These are phyloP conservation scores for Ophiostoma tasmaniense DNA, from an alignment of 2,329 filamentous ascomycete genomes.

Conservation along the genomic window DNA sequence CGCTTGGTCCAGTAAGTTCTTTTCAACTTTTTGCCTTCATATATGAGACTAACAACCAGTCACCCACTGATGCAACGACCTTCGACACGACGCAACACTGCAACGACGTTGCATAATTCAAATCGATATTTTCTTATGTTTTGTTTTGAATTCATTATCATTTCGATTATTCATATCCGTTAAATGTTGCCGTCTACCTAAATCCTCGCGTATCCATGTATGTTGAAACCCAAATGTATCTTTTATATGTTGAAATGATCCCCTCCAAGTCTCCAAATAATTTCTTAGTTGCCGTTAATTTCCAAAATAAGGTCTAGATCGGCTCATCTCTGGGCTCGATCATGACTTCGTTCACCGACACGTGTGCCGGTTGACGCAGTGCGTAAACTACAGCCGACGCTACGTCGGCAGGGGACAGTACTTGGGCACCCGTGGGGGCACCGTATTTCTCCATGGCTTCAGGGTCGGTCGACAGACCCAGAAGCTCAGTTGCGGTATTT, in stretches of 20 bases:
- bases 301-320: too few species aligned
- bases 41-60: neutral
- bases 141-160: neutral
- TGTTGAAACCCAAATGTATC: neutral
- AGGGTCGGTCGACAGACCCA: constrained; percentile 65
- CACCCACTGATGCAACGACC: neutral
- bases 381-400: constrained; percentile 67
- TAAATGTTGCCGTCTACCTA: neutral
- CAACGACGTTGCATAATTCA: neutral
- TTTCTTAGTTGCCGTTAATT: too few species aligned
- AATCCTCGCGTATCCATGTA: neutral
- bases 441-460: constrained; percentile 75
- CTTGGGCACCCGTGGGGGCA: constrained; percentile 64
- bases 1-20: neutral
- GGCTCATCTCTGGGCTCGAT: constrained; percentile 72
- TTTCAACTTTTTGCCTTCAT: neutral
- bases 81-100: neutral
- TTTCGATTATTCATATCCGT: neutral
- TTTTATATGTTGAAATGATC: neutral
- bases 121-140: neutral
- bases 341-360: constrained; percentile 71
- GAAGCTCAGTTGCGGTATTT: constrained; percentile 64
- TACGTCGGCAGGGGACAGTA: constrained; percentile 65
- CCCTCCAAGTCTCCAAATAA: neutral
- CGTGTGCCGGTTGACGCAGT: constrained; percentile 63